Evolutionary conservation across 2,329 filamentous ascomycete genomes (phyloP), one percentile per base, ranked within the genome.

Genomic region (Furcasterigmium sp.): DNA sequence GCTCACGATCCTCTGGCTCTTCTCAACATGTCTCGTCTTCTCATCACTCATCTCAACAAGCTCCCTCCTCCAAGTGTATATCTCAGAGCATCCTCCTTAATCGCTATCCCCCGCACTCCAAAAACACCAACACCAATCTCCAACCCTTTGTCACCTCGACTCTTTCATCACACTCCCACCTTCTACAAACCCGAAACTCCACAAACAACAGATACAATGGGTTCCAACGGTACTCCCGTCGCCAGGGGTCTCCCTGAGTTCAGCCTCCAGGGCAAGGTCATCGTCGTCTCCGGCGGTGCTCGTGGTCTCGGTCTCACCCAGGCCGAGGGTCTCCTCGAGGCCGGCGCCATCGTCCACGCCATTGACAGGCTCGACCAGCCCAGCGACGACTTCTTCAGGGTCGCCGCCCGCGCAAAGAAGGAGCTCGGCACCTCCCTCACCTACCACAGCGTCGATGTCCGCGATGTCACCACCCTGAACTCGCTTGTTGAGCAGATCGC

Each of bases 381-480:
- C 4, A 64, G 57, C 29, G 70, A 80, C 3, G 73, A 81, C 45
- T 93, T 91, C 62, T 74, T 75, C 45, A 65, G 68, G 30, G 73
- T 91, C 43, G 81, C 84, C 41, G 69, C 76, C 49, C 75, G 79
- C 41, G 85, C 85, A 30, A 67, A 68, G 26, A 67, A 75, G 37
- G 78, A 85, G 56, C 72, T 89, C n/a, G 78, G 74, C 51, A 84
- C 82, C 2, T 76, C 75, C 38, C 64, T 93, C 35, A 73, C 81
- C 42, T 95, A 94, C 69, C 82, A 84, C 56, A 80, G 84, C 51
- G 79, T 91, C 46, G 90, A 95, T 58, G 87, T 95, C 15, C 80
- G 87, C 23, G 81, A 93, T 57, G 81, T 84, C 18, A 68, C 73
- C 5, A 64, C 72, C 30, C 73, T 95, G 37, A 84, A 91, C 59